Base-by-base conservation (phyloP, 805 yeast genomes). In the Kuraishia ogatae region DNA sequence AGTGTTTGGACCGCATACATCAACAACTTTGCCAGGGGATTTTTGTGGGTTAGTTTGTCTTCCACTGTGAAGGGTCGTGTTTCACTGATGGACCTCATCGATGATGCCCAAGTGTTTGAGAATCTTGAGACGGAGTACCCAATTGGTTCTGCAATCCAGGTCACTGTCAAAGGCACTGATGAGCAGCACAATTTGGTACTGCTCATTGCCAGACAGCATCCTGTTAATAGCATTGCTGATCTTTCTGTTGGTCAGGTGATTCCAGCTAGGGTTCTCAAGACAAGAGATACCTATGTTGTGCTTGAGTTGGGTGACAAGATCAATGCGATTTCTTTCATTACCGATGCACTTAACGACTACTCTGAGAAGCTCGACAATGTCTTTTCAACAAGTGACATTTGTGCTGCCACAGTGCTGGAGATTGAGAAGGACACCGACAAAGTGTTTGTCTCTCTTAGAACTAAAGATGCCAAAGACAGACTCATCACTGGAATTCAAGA, bases 261-360 rank as follows among this genome's bases (percentile, higher is more conserved):
- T 50, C 88, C 92, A 1, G 90, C 84, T 6, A 80, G 82, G 64
- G 74, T 90, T 15, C 63, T 81, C 54, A 83, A 78, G 61, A 79
- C 87, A 1, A 72, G 77, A 53, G 85, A 81, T 13, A 76, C 78
- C 49, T 82, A 77, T 60, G 83, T 89, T 48, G 68, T 87, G 60
- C 85, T 89, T 49, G 87, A 86, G 58, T 69, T 90, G 50, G 87
- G 90, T n/a, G 76, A 76, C 39, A 76, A 74, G 50, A 74, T 85
- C 10, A 76, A 78, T 39, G 92, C 87, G 2, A 75, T 84, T 54
- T 78, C 94, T 2, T 83, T 78, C 64, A 79, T 86, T 53, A 83
- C 94, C 2, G 97, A 90, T 66, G 90, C 96, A 5, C 72, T 87
- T 60, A 80, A 84, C 63, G 86, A 86, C 65, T 89, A 80, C 66